Evolutionary conservation across 257 asterid species (phyloP).

Genomic region (Solanum chiquidenum): DNA sequence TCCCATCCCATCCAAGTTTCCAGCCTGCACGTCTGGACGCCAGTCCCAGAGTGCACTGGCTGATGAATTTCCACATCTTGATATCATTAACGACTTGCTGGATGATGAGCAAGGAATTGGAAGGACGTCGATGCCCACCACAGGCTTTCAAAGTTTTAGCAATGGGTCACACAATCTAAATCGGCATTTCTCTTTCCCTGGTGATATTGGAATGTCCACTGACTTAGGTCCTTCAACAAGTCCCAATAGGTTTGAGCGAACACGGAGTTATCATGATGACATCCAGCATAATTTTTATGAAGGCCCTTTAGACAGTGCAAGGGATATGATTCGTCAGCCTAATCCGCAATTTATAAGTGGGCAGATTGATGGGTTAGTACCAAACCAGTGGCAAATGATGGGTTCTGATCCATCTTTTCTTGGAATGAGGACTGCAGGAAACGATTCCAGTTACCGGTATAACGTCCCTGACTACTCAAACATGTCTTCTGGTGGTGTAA

Average conservation of each 20-base stretch:
- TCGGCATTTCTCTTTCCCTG: conserved; percentile 49
- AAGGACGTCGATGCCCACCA: conserved; percentile 11
- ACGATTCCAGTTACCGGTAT: conserved; percentile 33
- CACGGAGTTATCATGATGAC: conserved; percentile 40
- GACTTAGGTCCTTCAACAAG: conserved; percentile 29
- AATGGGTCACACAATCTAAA: conserved; percentile 38
- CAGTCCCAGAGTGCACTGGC: conserved; percentile 22
- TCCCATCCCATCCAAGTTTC: conserved; percentile 38
- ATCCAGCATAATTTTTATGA: conserved; percentile 37
- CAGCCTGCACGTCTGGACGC: conserved; percentile 53
- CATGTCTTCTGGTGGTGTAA: conserved; percentile 31
- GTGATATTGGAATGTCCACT: conserved; percentile 41
- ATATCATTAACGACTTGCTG: conserved; percentile 75
- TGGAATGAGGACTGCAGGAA: conserved; percentile 30
- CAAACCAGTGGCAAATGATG: conserved; percentile 64
- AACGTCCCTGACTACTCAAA: conserved; percentile 49
- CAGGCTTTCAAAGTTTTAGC: conserved; percentile 35
- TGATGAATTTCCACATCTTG: conserved; percentile 53
- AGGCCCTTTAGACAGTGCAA: conserved; percentile 25
- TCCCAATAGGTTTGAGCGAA: conserved; percentile 45
- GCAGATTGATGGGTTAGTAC: conserved; percentile 40
- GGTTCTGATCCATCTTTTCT: conserved; percentile 36
- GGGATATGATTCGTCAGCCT: conserved; percentile 45
- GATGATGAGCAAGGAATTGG: conserved; percentile 67
- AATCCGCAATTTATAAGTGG: conserved; percentile 36